Base-by-base conservation (phyloP, 306 rosid species). In the Trifolium dubium region DNA sequence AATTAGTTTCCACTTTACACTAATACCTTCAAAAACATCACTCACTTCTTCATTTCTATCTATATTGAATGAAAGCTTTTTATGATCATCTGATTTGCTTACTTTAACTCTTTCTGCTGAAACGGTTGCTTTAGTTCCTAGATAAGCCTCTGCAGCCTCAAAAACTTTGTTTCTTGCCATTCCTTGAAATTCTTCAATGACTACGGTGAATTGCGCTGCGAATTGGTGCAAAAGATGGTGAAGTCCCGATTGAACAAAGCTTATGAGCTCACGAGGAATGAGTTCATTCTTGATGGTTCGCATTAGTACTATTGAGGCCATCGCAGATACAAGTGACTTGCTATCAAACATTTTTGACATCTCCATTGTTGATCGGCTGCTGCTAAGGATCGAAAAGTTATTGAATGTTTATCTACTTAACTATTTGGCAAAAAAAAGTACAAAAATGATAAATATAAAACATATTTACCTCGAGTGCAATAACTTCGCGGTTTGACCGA, bases 101-200 rank as follows among this genome's bases (percentile, higher is more conserved):
- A 72, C 83, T 49, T 75, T 83, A 9, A 85, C 73, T 6, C 81
- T 71, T 0, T 71, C 72, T 1, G 72, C 30, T 1, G 80, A 82
- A 30, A 47, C 17, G 4, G 79, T 29, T 72, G 86, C 86, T 74
- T 72, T 84, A n/a, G 73, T 69, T 34, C 78, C 67, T 1, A 80
- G 62, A 61, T 84, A 88, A 13, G 55, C 53, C 60, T 84, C 84
- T 13, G 89, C 67, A 19, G 93, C 90, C 53, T 79, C 81, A 81
- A 73, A 88, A 2, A 84, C 64, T 71, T 86, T 79, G 76, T 86
- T 83, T 18, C 47, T 66, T 1, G 76, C n/a, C 76, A 67, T 6
- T 23, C 89, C 85, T 46, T 55, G 59, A 32, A 29, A 61, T 1
- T 80, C 89, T 39, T 88, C 90, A 35, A 86, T 62, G 18, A 74